Conservation (phyloP, 257 asterid species). For the Linderniella brevidens region DNA sequence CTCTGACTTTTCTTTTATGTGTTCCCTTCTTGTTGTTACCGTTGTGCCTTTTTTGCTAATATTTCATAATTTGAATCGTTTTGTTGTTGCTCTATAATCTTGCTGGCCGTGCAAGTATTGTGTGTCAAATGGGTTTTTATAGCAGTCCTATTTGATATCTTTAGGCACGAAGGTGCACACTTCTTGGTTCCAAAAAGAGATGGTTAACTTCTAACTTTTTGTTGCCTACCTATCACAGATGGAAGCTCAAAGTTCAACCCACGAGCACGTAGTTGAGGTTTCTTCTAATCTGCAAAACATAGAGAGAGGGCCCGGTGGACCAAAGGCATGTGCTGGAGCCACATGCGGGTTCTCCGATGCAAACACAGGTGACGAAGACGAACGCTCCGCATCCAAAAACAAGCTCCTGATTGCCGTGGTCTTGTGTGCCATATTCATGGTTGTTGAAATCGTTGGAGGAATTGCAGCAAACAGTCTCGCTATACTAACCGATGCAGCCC, state of each 20-base stretch:
- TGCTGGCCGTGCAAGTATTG: no score
- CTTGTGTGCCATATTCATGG: conserved; percentile 44
- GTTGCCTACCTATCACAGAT: conserved; percentile 17
- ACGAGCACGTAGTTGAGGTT: conserved; percentile 31
- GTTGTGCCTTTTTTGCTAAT: no score
- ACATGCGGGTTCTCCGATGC: conserved; percentile 57
- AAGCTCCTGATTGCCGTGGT: conserved; percentile 46
- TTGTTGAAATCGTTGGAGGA: conserved; percentile 54
- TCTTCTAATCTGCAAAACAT: conserved; percentile 11
- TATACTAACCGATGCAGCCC: conserved; percentile 60
- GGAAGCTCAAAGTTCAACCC: conserved; percentile 25
- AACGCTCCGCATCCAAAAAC: conserved; percentile 44
- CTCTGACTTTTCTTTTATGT: no score
- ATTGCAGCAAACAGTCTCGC: conserved; percentile 64
- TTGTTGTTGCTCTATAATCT: no score
- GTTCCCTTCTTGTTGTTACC: no score
- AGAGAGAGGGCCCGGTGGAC: conserved; percentile 22
- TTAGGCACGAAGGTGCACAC: no score
- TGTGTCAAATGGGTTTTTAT: no score
- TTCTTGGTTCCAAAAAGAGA: no score
- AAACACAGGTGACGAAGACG: conserved; percentile 28
- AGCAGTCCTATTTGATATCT: no score
- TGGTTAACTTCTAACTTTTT: no score
- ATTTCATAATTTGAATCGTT: no score
- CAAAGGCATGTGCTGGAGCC: conserved; percentile 44